Base-by-base conservation (phyloP, 2,329 filamentous ascomycete species). In the Myriangium duriaei region DNA sequence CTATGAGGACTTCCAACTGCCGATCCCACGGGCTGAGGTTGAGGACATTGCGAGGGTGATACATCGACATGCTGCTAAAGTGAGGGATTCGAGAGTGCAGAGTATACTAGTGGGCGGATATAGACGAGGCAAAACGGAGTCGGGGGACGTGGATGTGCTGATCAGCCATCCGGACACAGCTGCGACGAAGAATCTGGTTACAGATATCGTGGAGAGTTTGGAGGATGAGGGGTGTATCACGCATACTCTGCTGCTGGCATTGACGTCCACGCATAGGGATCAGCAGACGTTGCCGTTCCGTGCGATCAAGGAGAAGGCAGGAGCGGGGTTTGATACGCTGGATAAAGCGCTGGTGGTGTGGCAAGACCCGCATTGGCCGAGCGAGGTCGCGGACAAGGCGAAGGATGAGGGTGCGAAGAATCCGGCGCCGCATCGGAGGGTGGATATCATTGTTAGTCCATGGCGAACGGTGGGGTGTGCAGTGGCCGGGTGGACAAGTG, bases 261-360 rank as follows among this genome's bases (percentile, higher is more conserved):
- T 74, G 4, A 74, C 71, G 32, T 82, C 77, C 46, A 83, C 80
- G 9, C 70, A 81, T 37, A 73, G 86, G 16, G 79, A 74, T 3
- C 86, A 95, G 46, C 60, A 71, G 35, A 70, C 74, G 0, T 58
- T 76, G 0, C 72, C 74, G 0, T 74, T 69, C 49, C 64, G 63
- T 5, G 55, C 60, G 3, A 57, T 51, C 34, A 53, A 50, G 10
- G 44, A 45, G 3, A 13, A 41, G 6, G 61, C 63, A 1, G 69
- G 70, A 0, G 62, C 68, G 14, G 82, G 83, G 1, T 95, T 94
- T 47, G 87, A 95, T 53, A 83, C 77, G 0, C 68, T 96, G 1
- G 87, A 96, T 57, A 95, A 95, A 57, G 86, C 86, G 0, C 63
- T 96, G 37, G 81, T 95, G 1, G 85, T 95, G 0, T 96, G 88